Conservation (phyloP, 1,284 basidiomycete genomes). For the Malassezia equina region DNA sequence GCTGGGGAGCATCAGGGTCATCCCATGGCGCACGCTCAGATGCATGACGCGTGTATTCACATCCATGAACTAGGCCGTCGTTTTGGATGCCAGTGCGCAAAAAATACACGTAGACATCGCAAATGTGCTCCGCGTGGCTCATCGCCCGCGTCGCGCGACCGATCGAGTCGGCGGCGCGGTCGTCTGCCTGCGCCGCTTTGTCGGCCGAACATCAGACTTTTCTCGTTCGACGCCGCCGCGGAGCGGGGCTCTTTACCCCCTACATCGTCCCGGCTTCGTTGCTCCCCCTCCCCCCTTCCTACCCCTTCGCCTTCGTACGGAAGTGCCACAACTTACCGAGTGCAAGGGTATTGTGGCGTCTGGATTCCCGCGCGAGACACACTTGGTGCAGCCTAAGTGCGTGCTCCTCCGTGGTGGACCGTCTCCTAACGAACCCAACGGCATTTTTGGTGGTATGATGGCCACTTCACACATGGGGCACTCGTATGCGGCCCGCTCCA, state of each 20-base stretch:
- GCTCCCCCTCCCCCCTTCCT: not conserved
- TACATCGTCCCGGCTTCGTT: not conserved
- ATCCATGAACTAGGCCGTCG: conserved; percentile 38
- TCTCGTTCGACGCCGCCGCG: not conserved
- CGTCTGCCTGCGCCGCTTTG: too few species aligned
- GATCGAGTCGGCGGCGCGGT: not conserved
- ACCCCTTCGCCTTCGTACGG: not conserved
- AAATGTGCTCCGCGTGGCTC: conserved; percentile 27
- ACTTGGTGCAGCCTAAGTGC: not conserved
- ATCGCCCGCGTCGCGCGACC: not conserved
- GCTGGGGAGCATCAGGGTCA: not conserved
- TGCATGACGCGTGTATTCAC: conserved; percentile 38
- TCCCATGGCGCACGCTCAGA: conserved; percentile 27
- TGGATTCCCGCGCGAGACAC: not conserved
- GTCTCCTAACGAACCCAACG: not conserved
- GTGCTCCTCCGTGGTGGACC: not conserved
- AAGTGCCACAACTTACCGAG: not conserved
- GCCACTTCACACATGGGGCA: not conserved
- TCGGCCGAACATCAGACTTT: not conserved
- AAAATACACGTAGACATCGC: conserved; percentile 40
- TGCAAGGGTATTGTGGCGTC: not conserved
- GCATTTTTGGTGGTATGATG: not conserved
- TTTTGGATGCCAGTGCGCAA: conserved; percentile 25
- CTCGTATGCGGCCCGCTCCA: not conserved
- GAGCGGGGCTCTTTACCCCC: not conserved